Percentiles rank a stretch among this genome's conserved stretches.
Evolutionary conservation across 2,329 filamentous ascomycete species (phyloP).

Genomic region (Cladosporium sp.): DNA sequence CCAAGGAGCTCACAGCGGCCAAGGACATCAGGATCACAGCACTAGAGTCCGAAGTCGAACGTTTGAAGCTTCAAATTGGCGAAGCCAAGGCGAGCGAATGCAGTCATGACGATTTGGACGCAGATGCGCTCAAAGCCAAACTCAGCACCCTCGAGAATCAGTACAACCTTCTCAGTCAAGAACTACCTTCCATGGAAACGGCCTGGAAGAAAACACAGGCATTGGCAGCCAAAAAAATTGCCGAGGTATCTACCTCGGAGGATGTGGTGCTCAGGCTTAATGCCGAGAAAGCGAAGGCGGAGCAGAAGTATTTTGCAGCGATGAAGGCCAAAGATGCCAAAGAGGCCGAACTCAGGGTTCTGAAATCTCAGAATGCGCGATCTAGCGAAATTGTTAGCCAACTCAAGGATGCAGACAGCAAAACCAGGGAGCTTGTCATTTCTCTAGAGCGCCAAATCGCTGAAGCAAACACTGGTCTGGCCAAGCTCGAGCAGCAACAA

Average conservation of each 20-base stretch:
- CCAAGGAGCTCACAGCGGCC: conserved; percentile 75
- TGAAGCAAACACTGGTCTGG: conserved; percentile 75
- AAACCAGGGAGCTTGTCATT: conserved; percentile 68
- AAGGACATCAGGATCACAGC: conserved; percentile 76
- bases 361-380: conserved; percentile 80
- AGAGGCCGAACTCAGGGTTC: conserved; percentile 71
- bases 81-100: conserved; percentile 33
- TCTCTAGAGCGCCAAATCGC: conserved; percentile 89
- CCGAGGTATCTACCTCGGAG: conserved; percentile 70
- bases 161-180: conserved; percentile 78
- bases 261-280: conserved; percentile 70
- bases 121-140: conserved; percentile 69
- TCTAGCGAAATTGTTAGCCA: conserved; percentile 91
- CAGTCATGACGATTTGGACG: conserved; percentile 45
- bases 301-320: conserved; percentile 95
- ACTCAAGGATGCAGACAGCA: conserved; percentile 82
- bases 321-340: conserved; percentile 90
- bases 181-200: conserved; percentile 82
- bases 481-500: conserved; percentile 65
- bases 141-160: conserved; percentile 73
- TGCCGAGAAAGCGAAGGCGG: conserved; percentile 91
- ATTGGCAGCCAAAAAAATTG: conserved; percentile 79
- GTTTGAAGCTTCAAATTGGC: conserved; percentile 58
- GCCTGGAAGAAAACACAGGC: conserved; percentile 88
- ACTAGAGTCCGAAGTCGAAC: conserved; percentile 78